Conservation (phyloP, 129 eudicot genomes). For the Ambrosia trifida region DNA sequence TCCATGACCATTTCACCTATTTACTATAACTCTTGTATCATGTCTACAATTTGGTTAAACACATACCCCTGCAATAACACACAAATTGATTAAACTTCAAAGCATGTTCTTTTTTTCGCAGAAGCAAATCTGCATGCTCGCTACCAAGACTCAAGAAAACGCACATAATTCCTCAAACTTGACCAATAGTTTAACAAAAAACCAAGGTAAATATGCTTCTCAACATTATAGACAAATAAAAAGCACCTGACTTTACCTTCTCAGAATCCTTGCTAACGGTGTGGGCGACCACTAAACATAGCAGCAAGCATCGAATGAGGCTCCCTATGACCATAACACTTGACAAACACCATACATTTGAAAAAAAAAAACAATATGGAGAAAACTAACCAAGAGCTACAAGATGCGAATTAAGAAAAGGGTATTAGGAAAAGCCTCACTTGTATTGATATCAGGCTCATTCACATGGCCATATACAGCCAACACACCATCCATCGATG, state of each 20-base stretch:
- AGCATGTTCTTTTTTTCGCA: background rate
- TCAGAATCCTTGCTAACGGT: conserved; percentile 64
- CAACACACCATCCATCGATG: no score
- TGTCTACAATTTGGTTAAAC: conserved; percentile 80
- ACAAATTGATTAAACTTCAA: conserved; percentile 5
- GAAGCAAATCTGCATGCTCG: background rate
- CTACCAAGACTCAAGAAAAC: conserved; percentile 11
- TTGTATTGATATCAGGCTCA: no score
- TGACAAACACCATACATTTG: no score
- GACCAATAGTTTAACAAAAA: background rate
- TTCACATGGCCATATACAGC: no score
- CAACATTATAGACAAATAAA: background rate
- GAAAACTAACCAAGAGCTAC: no score
- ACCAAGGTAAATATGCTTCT: background rate
- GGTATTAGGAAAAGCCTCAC: no score
- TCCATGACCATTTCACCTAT: no score
- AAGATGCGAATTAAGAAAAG: no score
- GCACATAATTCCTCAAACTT: background rate
- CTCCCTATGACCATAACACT: conserved; percentile 47
- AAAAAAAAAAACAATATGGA: no score
- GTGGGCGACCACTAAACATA: conserved; percentile 98
- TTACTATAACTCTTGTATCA: no score
- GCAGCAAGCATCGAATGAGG: conserved; percentile 99
- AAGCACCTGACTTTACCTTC: conserved; percentile 46
- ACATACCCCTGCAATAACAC: conserved; percentile 66